A percentile compares a stretch with the other conserved stretches of the same genome.
These are phyloP conservation scores for Actinomortierella ambigua DNA, from an alignment of 371 early-diverging fungal species.

Conservation along the genomic window DNA sequence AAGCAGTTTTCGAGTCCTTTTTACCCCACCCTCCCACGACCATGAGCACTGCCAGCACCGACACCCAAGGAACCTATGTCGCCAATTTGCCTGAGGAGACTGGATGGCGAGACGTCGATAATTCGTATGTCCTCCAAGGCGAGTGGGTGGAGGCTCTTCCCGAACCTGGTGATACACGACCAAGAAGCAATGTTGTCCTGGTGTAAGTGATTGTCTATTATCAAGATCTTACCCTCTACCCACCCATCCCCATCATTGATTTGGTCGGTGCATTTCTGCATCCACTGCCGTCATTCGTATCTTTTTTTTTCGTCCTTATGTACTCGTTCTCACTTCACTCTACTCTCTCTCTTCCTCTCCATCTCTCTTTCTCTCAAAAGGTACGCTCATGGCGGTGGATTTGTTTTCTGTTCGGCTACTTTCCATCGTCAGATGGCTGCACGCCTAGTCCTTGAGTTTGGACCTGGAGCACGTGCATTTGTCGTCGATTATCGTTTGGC, in stretches of 20 bases:
- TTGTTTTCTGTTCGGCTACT: slow-evolving; percentile 32
- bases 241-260: background rate
- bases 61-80: background rate
- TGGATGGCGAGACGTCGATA: slow-evolving; percentile 19
- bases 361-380: too few relatives aligned
- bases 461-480: slow-evolving; percentile 49
- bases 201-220: slow-evolving; percentile 13
- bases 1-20: slow-evolving; percentile 26
- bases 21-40: slow-evolving; percentile 8
- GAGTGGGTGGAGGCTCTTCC: slow-evolving; percentile 43
- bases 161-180: slow-evolving; percentile 13
- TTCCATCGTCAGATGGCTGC: slow-evolving; percentile 39
- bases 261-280: slow-evolving; percentile 23
- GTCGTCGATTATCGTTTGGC: slow-evolving; percentile 71
- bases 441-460: slow-evolving; percentile 31
- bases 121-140: slow-evolving; percentile 25
- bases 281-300: too few relatives aligned
- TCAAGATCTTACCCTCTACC: slow-evolving; percentile 1
- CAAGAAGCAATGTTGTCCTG: slow-evolving; percentile 25
- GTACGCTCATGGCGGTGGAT: slow-evolving; percentile 17
- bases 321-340: too few relatives aligned
- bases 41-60: too few relatives aligned
- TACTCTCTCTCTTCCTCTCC: too few relatives aligned
- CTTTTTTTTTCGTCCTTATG: too few relatives aligned
- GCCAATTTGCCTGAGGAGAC: slow-evolving; percentile 44